phyloP scores from a whole-genome alignment of 140 eudicot genomes.

The Bidens hawaiensis region DNA sequence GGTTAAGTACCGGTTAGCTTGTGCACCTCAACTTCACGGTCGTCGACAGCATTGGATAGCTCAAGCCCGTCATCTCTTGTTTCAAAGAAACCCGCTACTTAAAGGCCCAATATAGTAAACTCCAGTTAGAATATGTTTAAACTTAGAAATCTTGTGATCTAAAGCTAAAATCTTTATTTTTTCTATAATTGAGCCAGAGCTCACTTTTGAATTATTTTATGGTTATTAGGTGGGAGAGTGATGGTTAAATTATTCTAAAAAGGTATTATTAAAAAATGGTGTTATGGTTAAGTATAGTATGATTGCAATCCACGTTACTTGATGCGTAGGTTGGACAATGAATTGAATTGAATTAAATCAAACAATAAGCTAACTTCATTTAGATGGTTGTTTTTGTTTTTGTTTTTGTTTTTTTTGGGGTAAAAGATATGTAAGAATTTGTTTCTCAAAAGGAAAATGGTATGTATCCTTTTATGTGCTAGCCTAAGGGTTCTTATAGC shows the following conservation, averaged over 20 bases:
- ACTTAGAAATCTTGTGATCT: no score
- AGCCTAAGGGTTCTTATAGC: background rate
- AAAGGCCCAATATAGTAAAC: no score
- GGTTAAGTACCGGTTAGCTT: no score
- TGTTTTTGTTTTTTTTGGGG: no score
- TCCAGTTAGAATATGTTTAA: no score
- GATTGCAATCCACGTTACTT: slow-evolving; percentile 50
- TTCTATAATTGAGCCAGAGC: no score
- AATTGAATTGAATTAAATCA: slow-evolving; percentile 19
- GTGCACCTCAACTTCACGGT: no score
- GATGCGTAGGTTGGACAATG: slow-evolving; percentile 20
- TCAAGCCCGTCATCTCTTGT: no score
- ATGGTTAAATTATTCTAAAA: background rate
- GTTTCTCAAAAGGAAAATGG: background rate
- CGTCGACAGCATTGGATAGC: no score
- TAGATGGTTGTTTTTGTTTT: background rate
- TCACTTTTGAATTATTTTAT: background rate
- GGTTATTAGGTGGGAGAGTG: background rate
- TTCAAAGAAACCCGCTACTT: no score
- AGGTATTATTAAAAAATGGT: background rate
- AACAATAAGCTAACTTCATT: background rate
- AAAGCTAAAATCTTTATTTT: no score
- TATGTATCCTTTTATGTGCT: background rate
- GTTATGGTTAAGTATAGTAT: slow-evolving; percentile 38
- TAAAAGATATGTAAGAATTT: background rate